A percentile compares a stretch with the other conserved stretches of the same genome.
phyloP scores from a whole-genome alignment of 495 filamentous ascomycete species.

The Podospora fimiseda region DNA sequence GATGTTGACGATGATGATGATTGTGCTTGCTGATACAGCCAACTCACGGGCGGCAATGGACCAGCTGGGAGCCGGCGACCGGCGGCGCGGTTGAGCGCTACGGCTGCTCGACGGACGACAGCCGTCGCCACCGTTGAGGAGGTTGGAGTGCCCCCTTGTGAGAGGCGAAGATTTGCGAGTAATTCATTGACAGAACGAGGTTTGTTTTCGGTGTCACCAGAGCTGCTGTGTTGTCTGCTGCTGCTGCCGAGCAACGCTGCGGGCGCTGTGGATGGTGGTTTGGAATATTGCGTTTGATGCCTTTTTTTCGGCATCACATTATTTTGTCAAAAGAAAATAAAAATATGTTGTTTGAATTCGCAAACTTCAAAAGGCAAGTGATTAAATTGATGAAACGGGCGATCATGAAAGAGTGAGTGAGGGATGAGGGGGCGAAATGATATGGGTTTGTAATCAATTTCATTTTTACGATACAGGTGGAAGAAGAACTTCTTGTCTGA shows the following conservation, averaged over 20 bases:
- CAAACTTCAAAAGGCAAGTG: not conserved
- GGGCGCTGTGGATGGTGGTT: constrained; percentile 46
- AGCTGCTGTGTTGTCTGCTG: constrained; percentile 18
- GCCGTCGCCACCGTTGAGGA: not conserved
- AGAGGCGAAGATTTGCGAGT: constrained; percentile 42
- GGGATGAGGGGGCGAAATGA: no score
- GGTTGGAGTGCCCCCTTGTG: not conserved
- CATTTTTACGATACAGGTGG: no score
- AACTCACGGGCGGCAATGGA: not conserved
- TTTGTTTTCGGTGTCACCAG: constrained; percentile 6
- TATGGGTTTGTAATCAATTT: no score
- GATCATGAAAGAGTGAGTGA: no score
- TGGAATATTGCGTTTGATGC: constrained; percentile 42
- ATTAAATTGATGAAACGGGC: not conserved
- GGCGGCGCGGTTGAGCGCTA: constrained; percentile 14
- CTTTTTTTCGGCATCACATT: constrained; percentile 52
- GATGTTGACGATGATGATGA: no score
- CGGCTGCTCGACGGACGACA: not conserved
- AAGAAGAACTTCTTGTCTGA: no score
- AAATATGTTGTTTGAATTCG: not conserved
- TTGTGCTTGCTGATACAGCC: not conserved
- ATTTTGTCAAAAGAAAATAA: not conserved
- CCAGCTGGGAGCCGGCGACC: not conserved
- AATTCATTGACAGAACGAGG: constrained; percentile 44
- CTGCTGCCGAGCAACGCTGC: constrained; percentile 36